Percentiles rank a stretch among this genome's conserved stretches.
phyloP scores from a whole-genome alignment of 345 rosid genomes.

The Melaleuca alternifolia region DNA sequence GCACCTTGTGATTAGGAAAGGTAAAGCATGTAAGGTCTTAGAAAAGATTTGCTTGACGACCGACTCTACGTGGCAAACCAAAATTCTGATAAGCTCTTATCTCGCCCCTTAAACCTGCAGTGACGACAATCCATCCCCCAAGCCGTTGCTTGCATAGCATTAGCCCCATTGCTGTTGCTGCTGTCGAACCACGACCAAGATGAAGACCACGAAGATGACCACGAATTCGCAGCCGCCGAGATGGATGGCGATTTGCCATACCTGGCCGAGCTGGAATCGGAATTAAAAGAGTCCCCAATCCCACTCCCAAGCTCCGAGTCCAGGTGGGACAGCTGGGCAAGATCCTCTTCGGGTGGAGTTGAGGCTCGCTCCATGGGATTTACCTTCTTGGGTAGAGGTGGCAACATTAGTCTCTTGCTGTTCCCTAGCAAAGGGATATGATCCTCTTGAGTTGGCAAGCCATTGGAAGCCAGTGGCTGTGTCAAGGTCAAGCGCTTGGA shows the following conservation, averaged over 20 bases:
- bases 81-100: constrained; percentile 80
- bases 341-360: constrained; percentile 35
- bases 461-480: constrained; percentile 12
- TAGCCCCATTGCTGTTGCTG: constrained; percentile 27
- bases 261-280: constrained; percentile 18
- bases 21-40: background rate
- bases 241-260: constrained; percentile 34
- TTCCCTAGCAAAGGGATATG: background rate
- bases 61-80: constrained; percentile 61
- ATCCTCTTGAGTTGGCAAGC: constrained; percentile 39
- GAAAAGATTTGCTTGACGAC: constrained; percentile 35
- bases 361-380: constrained; percentile 24
- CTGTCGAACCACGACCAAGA: constrained; percentile 67
- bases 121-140: constrained; percentile 97
- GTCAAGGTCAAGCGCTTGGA: constrained; percentile 22
- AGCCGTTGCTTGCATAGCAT: constrained; percentile 45
- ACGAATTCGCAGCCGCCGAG: constrained; percentile 14
- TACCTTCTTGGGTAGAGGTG: constrained; percentile 83
- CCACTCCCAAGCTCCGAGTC: constrained; percentile 17
- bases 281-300: constrained; percentile 37
- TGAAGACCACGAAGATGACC: constrained; percentile 35
- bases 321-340: constrained; percentile 10
- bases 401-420: constrained; percentile 36
- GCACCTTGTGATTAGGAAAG: background rate
- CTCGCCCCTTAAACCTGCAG: constrained; percentile 79